These are phyloP conservation scores for Candida oleophila DNA, from an alignment of 805 yeast species.

Conservation along the genomic window DNA sequence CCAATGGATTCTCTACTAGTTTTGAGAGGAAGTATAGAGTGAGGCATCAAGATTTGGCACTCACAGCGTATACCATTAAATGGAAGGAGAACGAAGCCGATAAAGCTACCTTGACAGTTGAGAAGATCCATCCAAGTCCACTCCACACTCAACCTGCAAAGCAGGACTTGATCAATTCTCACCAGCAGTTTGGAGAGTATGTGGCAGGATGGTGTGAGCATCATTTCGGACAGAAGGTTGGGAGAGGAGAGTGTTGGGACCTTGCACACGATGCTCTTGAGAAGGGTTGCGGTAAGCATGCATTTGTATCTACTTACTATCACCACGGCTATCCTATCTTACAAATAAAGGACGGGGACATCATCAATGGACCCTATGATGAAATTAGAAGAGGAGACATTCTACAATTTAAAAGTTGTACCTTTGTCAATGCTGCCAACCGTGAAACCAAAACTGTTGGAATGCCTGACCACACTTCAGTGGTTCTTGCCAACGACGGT, in stretches of 20 bases:
- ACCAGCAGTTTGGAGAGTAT: constrained; percentile 46
- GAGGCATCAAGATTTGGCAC: constrained; percentile 36
- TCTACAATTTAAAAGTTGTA: constrained; percentile 45
- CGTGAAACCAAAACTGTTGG: constrained; percentile 43
- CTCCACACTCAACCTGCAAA: constrained; percentile 17
- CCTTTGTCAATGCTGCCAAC: constrained; percentile 33
- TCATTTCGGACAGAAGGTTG: constrained; percentile 46
- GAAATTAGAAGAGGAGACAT: constrained; percentile 55
- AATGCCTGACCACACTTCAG: constrained; percentile 52
- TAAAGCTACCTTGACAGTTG: constrained; percentile 25
- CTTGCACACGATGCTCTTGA: constrained; percentile 53
- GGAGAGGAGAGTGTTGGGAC: constrained; percentile 63
- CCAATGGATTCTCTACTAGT: constrained; percentile 7
- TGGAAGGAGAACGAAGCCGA: constrained; percentile 35
- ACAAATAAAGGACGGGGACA: constrained; percentile 6
- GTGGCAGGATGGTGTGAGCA: constrained; percentile 56
- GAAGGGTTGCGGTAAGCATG: constrained; percentile 57
- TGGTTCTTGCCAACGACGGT: constrained; percentile 27
- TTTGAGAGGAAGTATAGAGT: neutral
- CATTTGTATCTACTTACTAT: constrained; percentile 48
- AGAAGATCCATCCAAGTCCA: constrained; percentile 45
- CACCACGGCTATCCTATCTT: constrained; percentile 48
- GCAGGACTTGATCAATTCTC: constrained; percentile 30
- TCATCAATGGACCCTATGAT: constrained; percentile 34
- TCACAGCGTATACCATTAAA: constrained; percentile 28